A percentile compares a stretch with the other conserved stretches of the same genome.
Evolutionary conservation across 495 filamentous ascomycete species (phyloP).

Genomic region (Beverwykella pulmonaria): DNA sequence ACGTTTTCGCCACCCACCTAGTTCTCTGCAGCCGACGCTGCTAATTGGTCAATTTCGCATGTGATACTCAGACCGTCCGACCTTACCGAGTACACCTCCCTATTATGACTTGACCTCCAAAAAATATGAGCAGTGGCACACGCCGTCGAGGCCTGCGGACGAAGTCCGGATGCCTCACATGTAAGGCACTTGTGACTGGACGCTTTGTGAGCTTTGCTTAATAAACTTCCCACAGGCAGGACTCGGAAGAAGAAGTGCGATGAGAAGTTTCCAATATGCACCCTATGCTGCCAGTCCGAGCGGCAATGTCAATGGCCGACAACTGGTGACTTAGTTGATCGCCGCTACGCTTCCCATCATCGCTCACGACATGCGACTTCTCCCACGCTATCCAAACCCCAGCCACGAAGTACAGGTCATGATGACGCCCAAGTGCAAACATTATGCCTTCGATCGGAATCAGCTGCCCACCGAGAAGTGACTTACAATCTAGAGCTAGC

Average conservation of each 20-base stretch:
- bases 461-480: background rate
- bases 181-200: too few relatives aligned
- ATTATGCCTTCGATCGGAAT: background rate
- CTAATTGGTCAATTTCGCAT: too few relatives aligned
- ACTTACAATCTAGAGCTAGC: background rate
- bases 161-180: too few relatives aligned
- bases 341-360: background rate
- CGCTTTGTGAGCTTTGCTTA: too few relatives aligned
- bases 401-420: background rate
- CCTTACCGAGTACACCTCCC: too few relatives aligned
- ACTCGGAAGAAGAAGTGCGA: background rate
- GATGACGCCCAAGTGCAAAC: background rate
- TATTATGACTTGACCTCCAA: too few relatives aligned
- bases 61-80: too few relatives aligned
- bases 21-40: too few relatives aligned
- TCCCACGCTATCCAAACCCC: background rate
- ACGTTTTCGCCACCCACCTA: too few relatives aligned
- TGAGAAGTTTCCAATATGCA: background rate
- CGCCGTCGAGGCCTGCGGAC: too few relatives aligned
- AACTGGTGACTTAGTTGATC: background rate
- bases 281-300: background rate
- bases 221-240: background rate
- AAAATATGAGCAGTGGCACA: too few relatives aligned
- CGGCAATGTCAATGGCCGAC: background rate
- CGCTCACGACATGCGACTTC: background rate